phyloP scores from a whole-genome alignment of 2,329 filamentous ascomycete genomes.

The Fusarium transvaalense region DNA sequence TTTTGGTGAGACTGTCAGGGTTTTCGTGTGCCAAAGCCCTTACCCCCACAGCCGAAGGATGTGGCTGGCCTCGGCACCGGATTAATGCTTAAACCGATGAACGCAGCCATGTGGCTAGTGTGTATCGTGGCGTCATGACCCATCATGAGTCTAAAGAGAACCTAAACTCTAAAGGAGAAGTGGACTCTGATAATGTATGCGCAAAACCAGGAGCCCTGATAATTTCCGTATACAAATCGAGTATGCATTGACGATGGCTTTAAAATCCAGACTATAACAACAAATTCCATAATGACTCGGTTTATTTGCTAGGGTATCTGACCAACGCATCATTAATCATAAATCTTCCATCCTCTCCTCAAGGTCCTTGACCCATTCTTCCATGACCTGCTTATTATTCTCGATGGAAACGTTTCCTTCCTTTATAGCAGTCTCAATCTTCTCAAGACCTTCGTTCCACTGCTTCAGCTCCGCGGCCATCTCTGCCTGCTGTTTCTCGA shows the following conservation, averaged over 20 bases:
- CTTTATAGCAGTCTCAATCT: slow-evolving; percentile 80
- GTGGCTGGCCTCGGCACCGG: slow-evolving; percentile 2
- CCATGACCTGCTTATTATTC: slow-evolving; percentile 85
- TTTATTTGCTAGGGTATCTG: slow-evolving; percentile 51
- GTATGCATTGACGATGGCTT: not conserved
- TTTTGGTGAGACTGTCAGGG: slow-evolving; percentile 50
- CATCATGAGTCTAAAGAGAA: not conserved
- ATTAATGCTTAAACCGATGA: slow-evolving; percentile 10
- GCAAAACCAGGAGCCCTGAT: not conserved
- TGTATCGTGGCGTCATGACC: not conserved
- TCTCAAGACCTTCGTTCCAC: slow-evolving; percentile 85
- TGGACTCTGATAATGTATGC: not conserved
- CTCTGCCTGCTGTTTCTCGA: slow-evolving; percentile 84
- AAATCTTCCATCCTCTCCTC: slow-evolving; percentile 79
- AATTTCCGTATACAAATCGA: not conserved
- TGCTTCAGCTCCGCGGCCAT: slow-evolving; percentile 86
- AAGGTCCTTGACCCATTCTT: slow-evolving; percentile 88
- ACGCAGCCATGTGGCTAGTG: slow-evolving; percentile 41
- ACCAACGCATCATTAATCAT: slow-evolving; percentile 51
- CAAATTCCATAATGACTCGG: not conserved
- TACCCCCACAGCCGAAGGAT: slow-evolving; percentile 45
- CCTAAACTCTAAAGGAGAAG: not conserved
- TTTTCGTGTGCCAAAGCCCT: slow-evolving; percentile 51
- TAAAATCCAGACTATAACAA: not conserved
- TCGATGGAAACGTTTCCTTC: slow-evolving; percentile 78